Evolutionary conservation across 2,329 filamentous ascomycete genomes (phyloP).

Genomic region (Didymella segeticola): DNA sequence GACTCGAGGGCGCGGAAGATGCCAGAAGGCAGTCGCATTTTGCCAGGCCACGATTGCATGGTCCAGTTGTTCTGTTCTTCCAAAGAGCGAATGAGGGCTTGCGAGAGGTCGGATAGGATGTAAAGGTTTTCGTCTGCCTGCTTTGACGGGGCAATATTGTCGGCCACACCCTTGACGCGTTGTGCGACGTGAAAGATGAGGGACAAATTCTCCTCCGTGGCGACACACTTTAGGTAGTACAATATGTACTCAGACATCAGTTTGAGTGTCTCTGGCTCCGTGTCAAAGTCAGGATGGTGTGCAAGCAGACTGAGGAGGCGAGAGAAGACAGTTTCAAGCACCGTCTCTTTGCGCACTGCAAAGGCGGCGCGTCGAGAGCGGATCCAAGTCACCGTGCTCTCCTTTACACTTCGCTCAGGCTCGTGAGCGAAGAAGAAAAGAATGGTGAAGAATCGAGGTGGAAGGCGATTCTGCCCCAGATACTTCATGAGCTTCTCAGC

Average conservation of each 20-base stretch:
- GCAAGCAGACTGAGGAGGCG: slow-evolving; percentile 86
- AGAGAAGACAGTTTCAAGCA: slow-evolving; percentile 82
- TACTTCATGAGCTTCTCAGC: slow-evolving; percentile 90
- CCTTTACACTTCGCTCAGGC: slow-evolving; percentile 74
- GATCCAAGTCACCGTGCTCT: slow-evolving; percentile 84
- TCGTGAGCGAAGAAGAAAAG: slow-evolving; percentile 93
- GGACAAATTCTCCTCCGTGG: slow-evolving; percentile 84
- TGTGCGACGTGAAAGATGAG: slow-evolving; percentile 92
- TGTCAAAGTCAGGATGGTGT: slow-evolving; percentile 88
- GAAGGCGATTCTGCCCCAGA: slow-evolving; percentile 73
- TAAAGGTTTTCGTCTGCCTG: slow-evolving; percentile 75
- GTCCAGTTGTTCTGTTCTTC: slow-evolving; percentile 86
- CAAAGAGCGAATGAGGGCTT: slow-evolving; percentile 81
- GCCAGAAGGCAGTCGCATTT: slow-evolving; percentile 79
- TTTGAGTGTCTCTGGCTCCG: slow-evolving; percentile 67
- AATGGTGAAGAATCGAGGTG: slow-evolving; percentile 83
- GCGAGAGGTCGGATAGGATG: slow-evolving; percentile 84
- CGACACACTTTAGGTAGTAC: slow-evolving; percentile 84
- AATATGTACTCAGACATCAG: slow-evolving; percentile 89
- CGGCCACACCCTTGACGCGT: slow-evolving; percentile 86
- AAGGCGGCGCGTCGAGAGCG: slow-evolving; percentile 77
- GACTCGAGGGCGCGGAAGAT: slow-evolving; percentile 78
- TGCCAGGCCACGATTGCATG: slow-evolving; percentile 81
- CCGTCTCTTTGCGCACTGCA: slow-evolving; percentile 58
- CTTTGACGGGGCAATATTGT: slow-evolving; percentile 70